These are phyloP conservation scores for Leccinum olivaceopallidum DNA, from an alignment of 768 basidiomycete genomes.

Conservation along the genomic window DNA sequence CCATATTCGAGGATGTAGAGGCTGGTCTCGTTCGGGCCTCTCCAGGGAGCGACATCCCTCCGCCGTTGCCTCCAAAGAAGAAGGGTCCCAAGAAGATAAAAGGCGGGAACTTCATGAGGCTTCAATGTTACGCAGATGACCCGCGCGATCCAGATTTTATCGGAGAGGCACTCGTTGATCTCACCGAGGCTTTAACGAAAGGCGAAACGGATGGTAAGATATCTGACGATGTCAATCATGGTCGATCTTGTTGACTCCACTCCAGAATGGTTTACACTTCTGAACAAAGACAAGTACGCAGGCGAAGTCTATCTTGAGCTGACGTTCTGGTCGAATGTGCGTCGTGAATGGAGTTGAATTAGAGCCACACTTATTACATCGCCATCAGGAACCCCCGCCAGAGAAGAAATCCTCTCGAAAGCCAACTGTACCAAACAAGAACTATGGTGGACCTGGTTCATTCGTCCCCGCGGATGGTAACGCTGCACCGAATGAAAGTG, in stretches of 20 bases:
- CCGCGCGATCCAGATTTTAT: conserved; percentile 93
- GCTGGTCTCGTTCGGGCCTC: conserved; percentile 49
- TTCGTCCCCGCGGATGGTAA: conserved; percentile 57
- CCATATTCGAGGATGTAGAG: conserved; percentile 74
- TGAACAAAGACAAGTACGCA: conserved; percentile 88
- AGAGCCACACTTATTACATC: conserved; percentile 7
- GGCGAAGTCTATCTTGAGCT: conserved; percentile 96
- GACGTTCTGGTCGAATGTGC: conserved; percentile 94
- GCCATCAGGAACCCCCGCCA: conserved; percentile 72
- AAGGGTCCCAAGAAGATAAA: conserved; percentile 53
- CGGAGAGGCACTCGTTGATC: conserved; percentile 85
- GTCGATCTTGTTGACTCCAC: conserved; percentile 16
- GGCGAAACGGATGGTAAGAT: conserved; percentile 94
- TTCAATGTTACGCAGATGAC: conserved; percentile 95
- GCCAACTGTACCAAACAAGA: conserved; percentile 50
- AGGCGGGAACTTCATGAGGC: conserved; percentile 71
- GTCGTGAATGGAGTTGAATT: conserved; percentile 25
- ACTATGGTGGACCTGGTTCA: conserved; percentile 78
- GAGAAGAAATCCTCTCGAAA: conserved; percentile 60
- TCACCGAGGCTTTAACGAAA: conserved; percentile 88
- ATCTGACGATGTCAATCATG: background rate
- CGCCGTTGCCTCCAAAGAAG: conserved; percentile 70
- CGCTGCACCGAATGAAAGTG: conserved; percentile 27
- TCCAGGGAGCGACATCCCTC: conserved; percentile 49
- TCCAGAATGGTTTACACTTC: conserved; percentile 91